A percentile compares a stretch with the other conserved stretches of the same genome.
phyloP scores from a whole-genome alignment of 225 moss, liverwort and hornwort species.

The Pseudoscleropodium purum region DNA sequence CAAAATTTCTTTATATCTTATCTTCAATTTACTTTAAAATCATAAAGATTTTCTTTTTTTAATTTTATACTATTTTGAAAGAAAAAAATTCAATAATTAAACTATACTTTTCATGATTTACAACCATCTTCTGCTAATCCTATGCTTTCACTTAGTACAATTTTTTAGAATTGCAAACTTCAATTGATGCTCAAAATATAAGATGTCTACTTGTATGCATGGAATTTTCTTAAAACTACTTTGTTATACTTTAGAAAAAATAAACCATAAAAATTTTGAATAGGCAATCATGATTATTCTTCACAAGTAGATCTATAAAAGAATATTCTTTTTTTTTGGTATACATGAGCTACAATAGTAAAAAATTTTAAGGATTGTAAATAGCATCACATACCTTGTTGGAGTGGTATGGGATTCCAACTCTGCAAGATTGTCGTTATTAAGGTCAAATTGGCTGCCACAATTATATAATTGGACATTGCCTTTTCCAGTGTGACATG shows the following conservation, averaged over 20 bases:
- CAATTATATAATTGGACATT: conserved; percentile 66
- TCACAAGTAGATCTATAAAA: not conserved
- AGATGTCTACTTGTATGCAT: no score
- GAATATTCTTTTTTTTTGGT: no score
- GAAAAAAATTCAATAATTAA: fast-evolving
- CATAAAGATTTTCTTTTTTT: no score
- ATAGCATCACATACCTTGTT: conserved; percentile 5
- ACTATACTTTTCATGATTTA: not conserved
- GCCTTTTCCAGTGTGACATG: conserved; percentile 66
- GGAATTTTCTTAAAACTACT: not conserved
- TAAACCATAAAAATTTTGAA: not conserved
- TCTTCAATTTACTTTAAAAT: no score
- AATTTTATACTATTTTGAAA: not conserved
- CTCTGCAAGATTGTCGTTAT: conserved; percentile 21
- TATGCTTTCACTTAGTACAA: not conserved
- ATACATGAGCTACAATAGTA: not conserved
- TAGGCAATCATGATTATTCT: not conserved
- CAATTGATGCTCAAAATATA: not conserved
- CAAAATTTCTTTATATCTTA: not conserved
- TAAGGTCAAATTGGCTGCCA: conserved; percentile 24
- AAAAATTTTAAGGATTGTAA: not conserved
- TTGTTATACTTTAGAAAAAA: not conserved
- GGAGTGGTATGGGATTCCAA: conserved; percentile 29
- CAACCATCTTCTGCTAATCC: fast-evolving
- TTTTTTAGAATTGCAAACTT: not conserved